phyloP scores from a whole-genome alignment of 1,284 basidiomycete species.

The Leccinum subfulvum region DNA sequence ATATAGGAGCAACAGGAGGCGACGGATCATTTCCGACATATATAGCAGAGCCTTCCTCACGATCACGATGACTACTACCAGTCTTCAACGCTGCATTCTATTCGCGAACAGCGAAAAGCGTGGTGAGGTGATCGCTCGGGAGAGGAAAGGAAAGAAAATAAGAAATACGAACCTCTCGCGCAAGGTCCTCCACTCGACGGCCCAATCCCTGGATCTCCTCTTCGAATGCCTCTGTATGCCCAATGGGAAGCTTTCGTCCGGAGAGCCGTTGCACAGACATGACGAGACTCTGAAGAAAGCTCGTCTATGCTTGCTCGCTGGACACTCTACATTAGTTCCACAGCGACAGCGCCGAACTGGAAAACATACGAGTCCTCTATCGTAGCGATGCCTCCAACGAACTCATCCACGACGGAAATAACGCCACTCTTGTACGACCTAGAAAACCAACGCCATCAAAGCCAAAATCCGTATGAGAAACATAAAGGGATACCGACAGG shows the following conservation, averaged over 20 bases:
- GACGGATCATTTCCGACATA: conserved; percentile 12
- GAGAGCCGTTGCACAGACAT: conserved; percentile 24
- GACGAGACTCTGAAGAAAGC: conserved; percentile 18
- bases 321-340: conserved; percentile 2
- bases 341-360: background rate
- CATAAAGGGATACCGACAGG: conserved; percentile 45
- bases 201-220: conserved; percentile 17
- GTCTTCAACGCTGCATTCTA: conserved; percentile 46
- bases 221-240: conserved; percentile 13
- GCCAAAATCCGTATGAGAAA: background rate
- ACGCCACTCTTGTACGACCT: conserved; percentile 66
- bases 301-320: conserved; percentile 25
- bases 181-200: conserved; percentile 14
- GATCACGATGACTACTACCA: conserved; percentile 60
- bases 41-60: conserved; percentile 21
- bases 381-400: conserved; percentile 64
- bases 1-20: background rate
- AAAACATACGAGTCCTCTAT: conserved; percentile 57
- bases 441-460: conserved; percentile 8
- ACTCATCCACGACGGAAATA: conserved; percentile 62
- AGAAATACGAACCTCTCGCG: conserved; percentile 18
- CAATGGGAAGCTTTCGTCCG: conserved; percentile 16
- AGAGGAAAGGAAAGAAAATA: background rate
- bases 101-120: conserved; percentile 1
- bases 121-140: background rate